Conservation (phyloP, 2,329 filamentous ascomycete species). For the Penicillium aurantiogriseum region DNA sequence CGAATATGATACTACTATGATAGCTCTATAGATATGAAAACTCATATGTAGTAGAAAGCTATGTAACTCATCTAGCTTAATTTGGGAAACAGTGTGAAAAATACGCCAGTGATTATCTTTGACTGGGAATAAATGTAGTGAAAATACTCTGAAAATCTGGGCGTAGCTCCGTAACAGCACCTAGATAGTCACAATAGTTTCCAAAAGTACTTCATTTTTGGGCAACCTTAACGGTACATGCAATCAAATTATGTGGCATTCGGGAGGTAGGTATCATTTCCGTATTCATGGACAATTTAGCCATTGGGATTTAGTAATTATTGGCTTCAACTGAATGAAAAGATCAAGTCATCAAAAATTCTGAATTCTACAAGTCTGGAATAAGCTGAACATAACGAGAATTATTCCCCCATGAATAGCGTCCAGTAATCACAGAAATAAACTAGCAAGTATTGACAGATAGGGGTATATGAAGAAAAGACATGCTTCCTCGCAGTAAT, state of each 20-base stretch:
- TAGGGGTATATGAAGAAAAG: slow-evolving; percentile 23
- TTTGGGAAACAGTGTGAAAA: background rate
- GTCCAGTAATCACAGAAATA: background rate
- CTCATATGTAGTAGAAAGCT: background rate
- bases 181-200: too few species aligned
- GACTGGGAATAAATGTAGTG: background rate
- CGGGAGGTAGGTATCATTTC: too few species aligned
- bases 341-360: background rate
- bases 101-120: background rate
- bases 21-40: background rate
- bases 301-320: too few species aligned
- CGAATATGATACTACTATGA: background rate
- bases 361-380: background rate
- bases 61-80: background rate
- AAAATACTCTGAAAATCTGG: background rate
- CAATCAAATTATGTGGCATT: too few species aligned
- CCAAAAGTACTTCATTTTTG: too few species aligned
- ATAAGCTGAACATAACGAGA: background rate
- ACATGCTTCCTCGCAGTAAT: slow-evolving; percentile 9
- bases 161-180: background rate
- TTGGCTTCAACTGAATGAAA: background rate
- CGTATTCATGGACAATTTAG: background rate
- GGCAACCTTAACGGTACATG: too few species aligned
- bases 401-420: background rate
- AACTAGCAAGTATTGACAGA: slow-evolving; percentile 8